A percentile compares a stretch with the other conserved stretches of the same genome.
Evolutionary conservation across 345 rosid species (phyloP).

Genomic region (Abelmoschus esculentus): DNA sequence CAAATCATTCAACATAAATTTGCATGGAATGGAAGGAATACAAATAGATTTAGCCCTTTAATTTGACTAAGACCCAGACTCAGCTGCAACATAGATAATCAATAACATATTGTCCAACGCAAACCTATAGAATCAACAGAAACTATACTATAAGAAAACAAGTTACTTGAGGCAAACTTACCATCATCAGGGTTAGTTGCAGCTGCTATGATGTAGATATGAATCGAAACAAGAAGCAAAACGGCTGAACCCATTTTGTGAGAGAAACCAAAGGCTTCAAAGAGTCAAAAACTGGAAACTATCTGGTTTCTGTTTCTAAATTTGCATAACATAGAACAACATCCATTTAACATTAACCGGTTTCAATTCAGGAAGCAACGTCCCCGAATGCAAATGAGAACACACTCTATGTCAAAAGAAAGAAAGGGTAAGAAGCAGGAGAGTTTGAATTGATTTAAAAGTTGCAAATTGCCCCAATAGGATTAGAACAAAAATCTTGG

Average conservation of each 20-base stretch:
- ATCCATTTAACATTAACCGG: conserved; percentile 4
- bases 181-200: conserved; percentile 21
- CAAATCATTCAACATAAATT: background rate
- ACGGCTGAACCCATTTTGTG: conserved; percentile 29
- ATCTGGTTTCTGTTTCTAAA: conserved; percentile 4
- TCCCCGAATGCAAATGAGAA: background rate
- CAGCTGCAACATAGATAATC: background rate
- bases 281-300: background rate
- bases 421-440: background rate
- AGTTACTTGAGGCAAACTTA: conserved; percentile 20
- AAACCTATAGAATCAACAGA: background rate
- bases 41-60: background rate
- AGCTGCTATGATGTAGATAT: conserved; percentile 18
- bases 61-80: too few relatives aligned
- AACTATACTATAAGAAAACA: background rate
- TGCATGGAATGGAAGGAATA: background rate
- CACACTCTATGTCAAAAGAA: background rate
- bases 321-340: background rate
- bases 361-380: background rate
- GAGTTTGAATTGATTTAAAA: background rate
- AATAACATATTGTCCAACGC: background rate
- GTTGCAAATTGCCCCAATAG: background rate
- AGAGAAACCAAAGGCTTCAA: conserved; percentile 10
- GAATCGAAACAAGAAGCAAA: conserved; percentile 24
- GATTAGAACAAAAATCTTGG: background rate